Conservation (phyloP, 306 rosid genomes). For the Acacia crassicarpa region DNA sequence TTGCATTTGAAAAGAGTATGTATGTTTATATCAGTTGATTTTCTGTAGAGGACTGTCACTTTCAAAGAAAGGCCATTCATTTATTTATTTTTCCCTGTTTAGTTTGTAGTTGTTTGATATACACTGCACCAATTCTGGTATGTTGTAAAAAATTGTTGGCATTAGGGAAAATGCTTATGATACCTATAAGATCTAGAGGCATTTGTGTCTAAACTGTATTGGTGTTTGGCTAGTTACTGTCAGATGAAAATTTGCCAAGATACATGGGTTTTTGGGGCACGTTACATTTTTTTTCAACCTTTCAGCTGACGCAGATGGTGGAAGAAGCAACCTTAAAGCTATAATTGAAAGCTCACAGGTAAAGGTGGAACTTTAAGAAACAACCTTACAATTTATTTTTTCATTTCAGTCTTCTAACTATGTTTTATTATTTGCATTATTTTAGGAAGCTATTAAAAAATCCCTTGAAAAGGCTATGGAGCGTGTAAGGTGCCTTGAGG, state of each 20-base stretch:
- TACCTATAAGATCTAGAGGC: not conserved
- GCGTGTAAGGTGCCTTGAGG: slow-evolving; percentile 81
- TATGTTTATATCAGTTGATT: slow-evolving; percentile 2
- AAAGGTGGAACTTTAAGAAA: slow-evolving; percentile 13
- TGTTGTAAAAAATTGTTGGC: not conserved
- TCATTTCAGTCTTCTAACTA: slow-evolving; percentile 10
- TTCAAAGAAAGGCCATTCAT: not conserved
- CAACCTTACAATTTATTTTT: not conserved
- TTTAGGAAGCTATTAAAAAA: slow-evolving; percentile 62
- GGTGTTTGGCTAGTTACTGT: not conserved
- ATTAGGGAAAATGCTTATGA: not conserved
- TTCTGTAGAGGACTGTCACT: not conserved
- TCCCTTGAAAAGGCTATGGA: slow-evolving; percentile 67
- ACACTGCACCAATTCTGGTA: not conserved
- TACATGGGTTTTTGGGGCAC: not conserved
- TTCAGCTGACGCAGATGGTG: slow-evolving; percentile 47
- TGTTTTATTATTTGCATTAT: slow-evolving; percentile 21
- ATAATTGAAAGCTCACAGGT: slow-evolving; percentile 74
- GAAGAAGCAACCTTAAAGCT: slow-evolving; percentile 50
- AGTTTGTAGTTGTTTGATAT: not conserved
- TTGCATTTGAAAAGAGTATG: not conserved
- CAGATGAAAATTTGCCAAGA: not conserved
- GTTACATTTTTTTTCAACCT: slow-evolving; percentile 16
- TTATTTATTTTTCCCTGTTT: not conserved
- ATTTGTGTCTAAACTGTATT: not conserved